Evolutionary conservation across 805 yeast species (phyloP).

Genomic region (Groenewaldozyma salmanticensis): DNA sequence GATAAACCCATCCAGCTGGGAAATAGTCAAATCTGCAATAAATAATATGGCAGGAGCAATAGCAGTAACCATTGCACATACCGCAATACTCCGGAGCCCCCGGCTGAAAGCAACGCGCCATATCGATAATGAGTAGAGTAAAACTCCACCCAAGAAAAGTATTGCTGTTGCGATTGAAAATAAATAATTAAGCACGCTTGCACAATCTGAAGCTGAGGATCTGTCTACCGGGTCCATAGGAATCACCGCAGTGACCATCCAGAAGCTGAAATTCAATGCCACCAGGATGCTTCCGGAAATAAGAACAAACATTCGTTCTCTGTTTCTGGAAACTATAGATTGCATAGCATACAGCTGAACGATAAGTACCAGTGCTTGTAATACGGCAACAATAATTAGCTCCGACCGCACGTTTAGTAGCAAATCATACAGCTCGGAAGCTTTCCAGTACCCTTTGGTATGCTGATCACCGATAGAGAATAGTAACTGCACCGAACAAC

Average conservation of each 20-base stretch:
- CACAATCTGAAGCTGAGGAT: constrained; percentile 13
- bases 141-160: constrained; percentile 14
- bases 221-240: constrained; percentile 9
- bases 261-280: constrained; percentile 6
- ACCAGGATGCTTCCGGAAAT: constrained; percentile 12
- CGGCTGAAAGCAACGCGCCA: constrained; percentile 13
- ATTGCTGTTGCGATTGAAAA: constrained; percentile 17
- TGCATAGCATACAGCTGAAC: constrained; percentile 13
- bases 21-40: constrained; percentile 14
- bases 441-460: not conserved
- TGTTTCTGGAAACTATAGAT: constrained; percentile 14
- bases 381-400: not conserved
- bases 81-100: constrained; percentile 6
- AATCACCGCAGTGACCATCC: constrained; percentile 8
- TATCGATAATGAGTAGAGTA: constrained; percentile 11
- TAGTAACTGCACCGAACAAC: not conserved
- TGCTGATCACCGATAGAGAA: not conserved
- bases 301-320: constrained; percentile 12
- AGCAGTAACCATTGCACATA: constrained; percentile 11
- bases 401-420: not conserved
- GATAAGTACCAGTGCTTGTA: constrained; percentile 4
- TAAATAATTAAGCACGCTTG: constrained; percentile 17
- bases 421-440: not conserved
- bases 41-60: constrained; percentile 14
- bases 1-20: constrained; percentile 13